Evolutionary conservation across 78 protist species (phyloP).

Genomic region (Pelomyxa schiedti): DNA sequence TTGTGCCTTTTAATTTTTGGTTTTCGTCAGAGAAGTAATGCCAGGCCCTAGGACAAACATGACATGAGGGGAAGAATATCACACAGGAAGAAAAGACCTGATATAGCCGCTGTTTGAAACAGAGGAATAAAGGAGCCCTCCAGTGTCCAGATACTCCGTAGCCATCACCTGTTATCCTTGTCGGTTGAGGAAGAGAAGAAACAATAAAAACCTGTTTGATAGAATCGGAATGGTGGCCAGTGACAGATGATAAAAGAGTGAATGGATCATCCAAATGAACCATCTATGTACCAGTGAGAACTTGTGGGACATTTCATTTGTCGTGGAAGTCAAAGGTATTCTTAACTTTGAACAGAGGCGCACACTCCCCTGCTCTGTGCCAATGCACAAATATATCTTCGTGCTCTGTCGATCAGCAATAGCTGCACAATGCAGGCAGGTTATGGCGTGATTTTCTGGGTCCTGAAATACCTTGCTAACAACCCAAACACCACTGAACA

Average conservation of each 20-base stretch:
- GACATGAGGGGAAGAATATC: no score
- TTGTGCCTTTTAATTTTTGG: not conserved
- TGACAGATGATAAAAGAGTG: not conserved
- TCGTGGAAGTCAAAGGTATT: no score
- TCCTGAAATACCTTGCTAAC: not conserved
- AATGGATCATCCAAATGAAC: not conserved
- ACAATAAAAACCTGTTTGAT: not conserved
- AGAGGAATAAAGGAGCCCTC: not conserved
- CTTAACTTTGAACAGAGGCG: not conserved
- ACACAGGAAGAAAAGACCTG: no score
- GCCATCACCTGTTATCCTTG: no score
- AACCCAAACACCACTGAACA: not conserved
- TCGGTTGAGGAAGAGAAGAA: no score
- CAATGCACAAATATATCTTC: not conserved
- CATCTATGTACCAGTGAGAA: no score
- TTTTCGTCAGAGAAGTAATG: not conserved
- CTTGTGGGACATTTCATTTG: no score
- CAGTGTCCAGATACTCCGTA: not conserved
- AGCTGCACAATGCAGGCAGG: not conserved
- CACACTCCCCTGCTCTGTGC: not conserved
- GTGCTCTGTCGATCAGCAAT: not conserved
- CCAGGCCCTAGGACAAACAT: not conserved
- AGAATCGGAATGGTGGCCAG: not conserved
- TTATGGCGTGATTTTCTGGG: not conserved
- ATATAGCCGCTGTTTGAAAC: not conserved